Evolutionary conservation across 495 filamentous ascomycete species (phyloP), one percentile per base, ranked within the genome.

Genomic region (Daldinia concentrica): DNA sequence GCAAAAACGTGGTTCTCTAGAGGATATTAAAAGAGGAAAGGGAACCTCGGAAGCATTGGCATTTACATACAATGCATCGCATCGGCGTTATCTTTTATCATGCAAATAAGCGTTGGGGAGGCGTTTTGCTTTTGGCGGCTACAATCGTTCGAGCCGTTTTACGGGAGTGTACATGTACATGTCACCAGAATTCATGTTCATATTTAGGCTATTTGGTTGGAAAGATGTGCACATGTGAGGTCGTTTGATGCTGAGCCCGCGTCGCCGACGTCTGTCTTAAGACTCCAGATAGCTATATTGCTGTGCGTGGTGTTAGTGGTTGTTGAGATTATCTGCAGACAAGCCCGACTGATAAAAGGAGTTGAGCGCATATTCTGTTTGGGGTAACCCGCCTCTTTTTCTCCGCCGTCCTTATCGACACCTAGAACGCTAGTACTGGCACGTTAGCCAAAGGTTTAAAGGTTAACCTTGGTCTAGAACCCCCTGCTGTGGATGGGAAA

Each of bases 61-160:
- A 71, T 63, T 64, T 41, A 61, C 48, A 71, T 62, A 71, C 63
- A 68, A 71, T 74, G 72, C 72, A 74, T 74, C 64, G 72, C 50
- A 66, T 34, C 55, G 72, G 72, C 72, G 72, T 74, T 74, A 67
- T 41, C 39, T 61, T 39, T 37, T 56, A 64, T 71, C 27, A 62
- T 68, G 19, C 30, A 55, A 56, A 59, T 64, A 55, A 67, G 55
- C 60, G 52, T 70, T 58, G 37, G 58, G 37, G 67, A 36, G 52
- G 59, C 63, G 32, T 62, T 69, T 62, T 56, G 27, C 36, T 63
- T 58, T 52, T 19, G 36, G 45, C 48, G 59, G 41, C 14, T 12
- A 43, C 37, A 57, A 50, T 62, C 37, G 58, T 56, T 62, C 22
- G 50, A 54, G 55, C 41, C 22, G 6, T 17, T 50, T 51, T 58